A percentile compares a stretch with the other conserved stretches of the same genome.
These are phyloP conservation scores for Salix exigua DNA, from an alignment of 345 rosid species.

Conservation along the genomic window DNA sequence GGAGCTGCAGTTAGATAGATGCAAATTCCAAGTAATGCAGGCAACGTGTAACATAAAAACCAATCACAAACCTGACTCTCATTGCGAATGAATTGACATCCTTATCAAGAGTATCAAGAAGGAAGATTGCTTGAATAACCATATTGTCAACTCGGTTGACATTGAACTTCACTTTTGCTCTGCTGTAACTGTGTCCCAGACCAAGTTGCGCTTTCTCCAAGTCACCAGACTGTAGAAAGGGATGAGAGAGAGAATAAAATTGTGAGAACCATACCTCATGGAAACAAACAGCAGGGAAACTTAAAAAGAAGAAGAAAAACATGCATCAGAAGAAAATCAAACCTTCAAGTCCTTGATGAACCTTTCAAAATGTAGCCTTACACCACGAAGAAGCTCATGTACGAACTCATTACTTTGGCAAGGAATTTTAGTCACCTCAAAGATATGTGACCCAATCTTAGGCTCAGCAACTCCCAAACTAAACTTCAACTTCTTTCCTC, in stretches of 20 bases:
- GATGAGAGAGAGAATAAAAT: background rate
- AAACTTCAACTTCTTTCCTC: constrained; percentile 69
- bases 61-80: constrained; percentile 78
- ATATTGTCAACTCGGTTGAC: constrained; percentile 87
- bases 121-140: constrained; percentile 93
- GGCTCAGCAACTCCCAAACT: constrained; percentile 83
- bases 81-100: constrained; percentile 82
- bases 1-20: background rate
- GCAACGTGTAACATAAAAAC: background rate
- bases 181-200: constrained; percentile 88
- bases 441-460: constrained; percentile 80
- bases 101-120: constrained; percentile 83
- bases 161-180: constrained; percentile 96
- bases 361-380: constrained; percentile 70
- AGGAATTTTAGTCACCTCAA: constrained; percentile 69
- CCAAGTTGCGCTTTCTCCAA: constrained; percentile 93
- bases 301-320: background rate
- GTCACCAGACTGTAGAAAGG: constrained; percentile 65
- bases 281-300: background rate
- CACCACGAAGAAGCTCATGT: constrained; percentile 86
- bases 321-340: constrained; percentile 9
- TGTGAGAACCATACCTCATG: background rate
- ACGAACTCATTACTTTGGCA: constrained; percentile 84
- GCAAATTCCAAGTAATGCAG: background rate
- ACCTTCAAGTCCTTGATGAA: constrained; percentile 94